Base-by-base conservation (phyloP, 2,329 filamentous ascomycete genomes). In the Pleomassaria siparia region DNA sequence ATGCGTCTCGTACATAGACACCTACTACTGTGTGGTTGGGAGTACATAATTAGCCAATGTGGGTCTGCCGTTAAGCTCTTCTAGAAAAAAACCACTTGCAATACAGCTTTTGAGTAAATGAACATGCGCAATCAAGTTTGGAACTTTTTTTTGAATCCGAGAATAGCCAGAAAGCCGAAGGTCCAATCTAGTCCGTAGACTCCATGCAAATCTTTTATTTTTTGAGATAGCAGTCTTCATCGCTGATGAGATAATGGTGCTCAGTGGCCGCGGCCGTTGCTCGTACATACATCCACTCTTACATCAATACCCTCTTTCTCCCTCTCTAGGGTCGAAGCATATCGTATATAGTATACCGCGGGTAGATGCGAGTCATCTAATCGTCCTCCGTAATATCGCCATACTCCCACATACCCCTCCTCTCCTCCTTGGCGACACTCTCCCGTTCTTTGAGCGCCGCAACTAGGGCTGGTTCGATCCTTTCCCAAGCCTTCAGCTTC, bases 381-480 rank as follows among this genome's bases (percentile, higher is more conserved):
- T 70, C 68, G 47, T 62, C 59, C 58, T 96, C 91, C 12, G 90
- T 95, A 66, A 96, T 80, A 71, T 97, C 94, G 59, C 94, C 94
- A 73, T 97, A 99, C 80, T 99, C 94, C 91, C 92, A 99, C 82
- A 96, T 94, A 35, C 94, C 94, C 57, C 84, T 79, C 53, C 91
- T 83, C 47, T 85, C 84, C 46, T 82, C 77, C 81, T 95, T 96
- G 4, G 92, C 92, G 70, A 86, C 79, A 28, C 80, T 78, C 77
- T 95, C 87, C 43, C 87, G 82, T 70, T 87, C 81, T 64, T 82
- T 85, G 52, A 96, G 75, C 59, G 82, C 82, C 70, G 84, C 82
- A 53, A 96, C n/a, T n/a, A 74, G 35, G 91, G 83, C 26, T 88
- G 80, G 47, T 81, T 80, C 37, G 89, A 88, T 8, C 83, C 84